Conservation (phyloP, 2,329 filamentous ascomycete species). For the Zymoseptoria passerinii region DNA sequence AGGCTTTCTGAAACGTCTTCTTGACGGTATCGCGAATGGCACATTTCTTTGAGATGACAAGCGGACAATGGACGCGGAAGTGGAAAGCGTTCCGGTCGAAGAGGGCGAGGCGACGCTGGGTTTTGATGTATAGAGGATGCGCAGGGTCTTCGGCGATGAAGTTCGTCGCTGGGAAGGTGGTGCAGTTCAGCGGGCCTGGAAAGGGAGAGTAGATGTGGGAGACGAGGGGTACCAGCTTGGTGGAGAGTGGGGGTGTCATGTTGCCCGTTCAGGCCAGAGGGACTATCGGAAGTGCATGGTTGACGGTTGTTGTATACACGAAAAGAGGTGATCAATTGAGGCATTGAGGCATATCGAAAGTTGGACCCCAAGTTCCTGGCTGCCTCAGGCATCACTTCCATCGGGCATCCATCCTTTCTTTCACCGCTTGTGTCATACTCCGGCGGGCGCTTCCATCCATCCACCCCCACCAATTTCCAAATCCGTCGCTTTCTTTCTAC, state of each 20-base stretch:
- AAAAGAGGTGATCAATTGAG: too few relatives aligned
- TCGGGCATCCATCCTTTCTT: background rate
- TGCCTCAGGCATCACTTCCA: too few relatives aligned
- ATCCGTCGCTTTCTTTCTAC: background rate
- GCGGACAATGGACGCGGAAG: conserved; percentile 37
- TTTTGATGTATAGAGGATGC: conserved; percentile 31
- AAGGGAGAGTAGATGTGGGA: conserved; percentile 14
- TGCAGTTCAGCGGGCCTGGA: conserved; percentile 22
- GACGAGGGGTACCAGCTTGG: conserved; percentile 7
- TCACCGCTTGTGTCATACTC: background rate
- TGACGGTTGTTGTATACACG: too few relatives aligned
- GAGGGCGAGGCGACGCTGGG: conserved; percentile 10
- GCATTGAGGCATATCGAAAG: too few relatives aligned
- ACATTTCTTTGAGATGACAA: conserved; percentile 30
- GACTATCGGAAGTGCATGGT: too few relatives aligned
- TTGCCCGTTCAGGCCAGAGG: background rate
- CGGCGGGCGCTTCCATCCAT: background rate
- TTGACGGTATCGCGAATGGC: conserved; percentile 41
- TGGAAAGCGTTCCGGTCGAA: conserved; percentile 36
- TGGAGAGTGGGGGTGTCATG: background rate
- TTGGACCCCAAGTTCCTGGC: too few relatives aligned
- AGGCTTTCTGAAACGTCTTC: conserved; percentile 38
- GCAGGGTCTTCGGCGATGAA: conserved; percentile 16
- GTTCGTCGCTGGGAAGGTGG: conserved; percentile 19
- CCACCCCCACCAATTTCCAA: background rate